A percentile compares a stretch with the other conserved stretches of the same genome.
Conservation (phyloP, 768 basidiomycete species). For the Tricholoma hemisulphureum region DNA sequence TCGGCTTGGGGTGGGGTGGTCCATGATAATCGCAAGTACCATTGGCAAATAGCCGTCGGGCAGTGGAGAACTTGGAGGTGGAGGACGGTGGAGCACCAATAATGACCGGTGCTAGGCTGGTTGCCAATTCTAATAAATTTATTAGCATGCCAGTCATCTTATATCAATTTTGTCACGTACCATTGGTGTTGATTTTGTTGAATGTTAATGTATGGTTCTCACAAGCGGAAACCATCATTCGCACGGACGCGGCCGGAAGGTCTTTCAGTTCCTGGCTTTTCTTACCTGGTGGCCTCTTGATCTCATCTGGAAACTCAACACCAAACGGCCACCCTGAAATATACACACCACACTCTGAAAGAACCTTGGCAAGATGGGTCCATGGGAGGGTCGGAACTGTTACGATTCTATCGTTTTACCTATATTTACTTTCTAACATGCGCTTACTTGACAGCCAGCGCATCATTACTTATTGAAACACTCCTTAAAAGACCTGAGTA, state of each 20-base stretch:
- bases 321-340: not conserved
- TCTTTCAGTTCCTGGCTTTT: not conserved
- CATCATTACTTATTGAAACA: no score
- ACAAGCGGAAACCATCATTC: no score
- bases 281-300: no score
- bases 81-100: not conserved
- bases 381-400: not conserved
- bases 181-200: no score
- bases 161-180: no score
- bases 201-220: no score
- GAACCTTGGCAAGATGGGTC: not conserved
- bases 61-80: not conserved
- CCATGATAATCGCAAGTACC: not conserved
- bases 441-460: no score
- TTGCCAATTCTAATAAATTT: no score
- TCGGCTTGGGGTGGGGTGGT: slow-evolving; percentile 1
- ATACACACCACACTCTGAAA: not conserved
- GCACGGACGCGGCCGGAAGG: not conserved
- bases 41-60: not conserved
- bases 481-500: no score
- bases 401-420: no score
- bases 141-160: not conserved
- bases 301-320: not conserved
- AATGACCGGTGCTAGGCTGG: not conserved
- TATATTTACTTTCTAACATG: no score